Evolutionary conservation across 495 filamentous ascomycete species (phyloP), one percentile per base, ranked within the genome.

Genomic region (Penicillium flavigenum): DNA sequence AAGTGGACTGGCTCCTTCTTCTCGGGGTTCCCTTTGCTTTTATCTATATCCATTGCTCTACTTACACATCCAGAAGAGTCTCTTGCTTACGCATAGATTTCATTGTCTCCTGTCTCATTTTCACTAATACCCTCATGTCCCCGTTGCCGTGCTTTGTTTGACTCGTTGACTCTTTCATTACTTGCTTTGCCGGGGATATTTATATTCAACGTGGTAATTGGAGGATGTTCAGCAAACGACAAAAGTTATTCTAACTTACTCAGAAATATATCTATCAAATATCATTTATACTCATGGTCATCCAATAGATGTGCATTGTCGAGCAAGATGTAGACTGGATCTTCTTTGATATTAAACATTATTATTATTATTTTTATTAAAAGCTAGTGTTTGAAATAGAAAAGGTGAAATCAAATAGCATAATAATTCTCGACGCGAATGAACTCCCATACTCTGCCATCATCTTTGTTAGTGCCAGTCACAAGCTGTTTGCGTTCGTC

Each of bases 1-100:
- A 65, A 36, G 54, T 43, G 64, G 62, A 60, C 64, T 60, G 61
- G 64, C 39, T 60, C 57, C 64, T 58, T 57, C 50, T 58, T 52
- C 54, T 43, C 24, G 38, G 42, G 51, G 38, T 39, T 26, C 44
- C 52, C 32, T n/a, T 51, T 47, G 12, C 6, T 14, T 41, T 38
- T 29, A 19, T 49, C 20, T 20, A 56, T 62, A 49, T 58, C 51
- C 29, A n/a, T 46, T 19, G 38, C 48, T 42, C 36, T 47, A 48
- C 34, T 27, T 29, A 34, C 31, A 26, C 31, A 2, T 5, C 8
- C 20, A 17, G 38, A 55, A 47, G 51, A 46, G 27, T 32, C 36
- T 22, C n/a, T 26, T 50, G 46, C 46, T 44, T 36, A 27, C 22
- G 43, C 36, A 56, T 56, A 63, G 57, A 66, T 59, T 38, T 50